phyloP scores from a whole-genome alignment of 257 asterid species.

The Paraleonurus japonicus region DNA sequence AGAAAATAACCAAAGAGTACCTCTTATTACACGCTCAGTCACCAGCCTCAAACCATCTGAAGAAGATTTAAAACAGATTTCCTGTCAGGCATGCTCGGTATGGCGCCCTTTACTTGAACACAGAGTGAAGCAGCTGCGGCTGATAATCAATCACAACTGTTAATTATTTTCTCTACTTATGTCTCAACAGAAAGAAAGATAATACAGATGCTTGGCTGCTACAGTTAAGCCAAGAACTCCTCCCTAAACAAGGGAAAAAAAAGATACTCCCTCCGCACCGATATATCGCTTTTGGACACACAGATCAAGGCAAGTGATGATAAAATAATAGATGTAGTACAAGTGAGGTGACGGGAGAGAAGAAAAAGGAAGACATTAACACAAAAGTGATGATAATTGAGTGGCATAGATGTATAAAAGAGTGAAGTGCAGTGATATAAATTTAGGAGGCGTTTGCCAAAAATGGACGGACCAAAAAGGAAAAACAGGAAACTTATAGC shows the following conservation, averaged over 20 bases:
- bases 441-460: too few relatives aligned
- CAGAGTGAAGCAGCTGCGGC: conserved; percentile 98
- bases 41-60: conserved; percentile 46
- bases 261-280: too few relatives aligned
- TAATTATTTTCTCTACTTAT: not conserved
- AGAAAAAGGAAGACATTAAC: too few relatives aligned
- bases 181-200: not conserved
- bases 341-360: too few relatives aligned
- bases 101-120: conserved; percentile 97
- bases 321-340: too few relatives aligned
- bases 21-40: conserved; percentile 33
- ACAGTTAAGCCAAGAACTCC: not conserved
- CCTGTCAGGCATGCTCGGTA: conserved; percentile 95
- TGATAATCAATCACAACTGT: conserved; percentile 30
- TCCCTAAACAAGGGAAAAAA: not conserved
- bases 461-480: too few relatives aligned
- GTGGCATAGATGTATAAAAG: too few relatives aligned
- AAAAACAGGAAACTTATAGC: too few relatives aligned
- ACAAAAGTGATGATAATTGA: too few relatives aligned
- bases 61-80: conserved; percentile 69
- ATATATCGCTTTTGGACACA: too few relatives aligned
- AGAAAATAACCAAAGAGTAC: conserved; percentile 20
- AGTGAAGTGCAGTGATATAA: too few relatives aligned
- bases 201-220: not conserved
- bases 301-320: too few relatives aligned